These are phyloP conservation scores for Leccinum imitatum DNA, from an alignment of 768 basidiomycete species.

Conservation along the genomic window DNA sequence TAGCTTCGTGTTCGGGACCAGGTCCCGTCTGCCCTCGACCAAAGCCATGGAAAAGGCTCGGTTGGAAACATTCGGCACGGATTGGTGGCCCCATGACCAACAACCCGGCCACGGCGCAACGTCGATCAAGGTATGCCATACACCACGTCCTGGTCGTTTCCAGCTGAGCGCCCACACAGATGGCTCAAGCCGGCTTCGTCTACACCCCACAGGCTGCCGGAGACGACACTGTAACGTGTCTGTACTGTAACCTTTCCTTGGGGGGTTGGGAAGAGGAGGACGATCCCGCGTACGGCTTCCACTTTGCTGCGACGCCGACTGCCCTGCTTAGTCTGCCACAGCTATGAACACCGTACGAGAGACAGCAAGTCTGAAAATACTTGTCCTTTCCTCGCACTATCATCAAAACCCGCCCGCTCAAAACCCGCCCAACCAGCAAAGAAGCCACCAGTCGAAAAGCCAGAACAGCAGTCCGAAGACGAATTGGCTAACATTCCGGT, in stretches of 20 bases:
- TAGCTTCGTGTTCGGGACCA: conserved; percentile 52
- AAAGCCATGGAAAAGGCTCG: conserved; percentile 74
- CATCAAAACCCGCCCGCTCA: conserved; percentile 35
- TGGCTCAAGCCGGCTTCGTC: conserved; percentile 89
- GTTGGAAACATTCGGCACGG: conserved; percentile 60
- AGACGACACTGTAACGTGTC: conserved; percentile 82
- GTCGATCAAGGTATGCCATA: conserved; percentile 57
- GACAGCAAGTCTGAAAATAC: conserved; percentile 43
- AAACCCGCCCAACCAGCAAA: conserved; percentile 32
- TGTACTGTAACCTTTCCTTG: conserved; percentile 78
- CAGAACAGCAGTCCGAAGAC: conserved; percentile 26
- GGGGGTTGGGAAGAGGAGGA: conserved; percentile 88
- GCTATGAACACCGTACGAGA: conserved; percentile 76
- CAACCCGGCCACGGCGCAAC: conserved; percentile 63
- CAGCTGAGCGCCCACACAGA: conserved; percentile 36
- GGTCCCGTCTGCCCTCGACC: conserved; percentile 61
- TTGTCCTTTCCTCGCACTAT: conserved; percentile 44
- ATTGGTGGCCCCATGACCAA: conserved; percentile 80
- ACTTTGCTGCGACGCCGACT: not conserved
- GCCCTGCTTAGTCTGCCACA: conserved; percentile 28
- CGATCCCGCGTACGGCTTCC: conserved; percentile 72
- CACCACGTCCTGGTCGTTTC: not conserved
- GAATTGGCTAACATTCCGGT: conserved; percentile 13
- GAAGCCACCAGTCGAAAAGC: conserved; percentile 11
- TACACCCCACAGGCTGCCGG: conserved; percentile 65